A percentile compares a stretch with the other conserved stretches of the same genome.
phyloP scores from a whole-genome alignment of 2,329 filamentous ascomycete species.

The Fusarium brachygibbosum region DNA sequence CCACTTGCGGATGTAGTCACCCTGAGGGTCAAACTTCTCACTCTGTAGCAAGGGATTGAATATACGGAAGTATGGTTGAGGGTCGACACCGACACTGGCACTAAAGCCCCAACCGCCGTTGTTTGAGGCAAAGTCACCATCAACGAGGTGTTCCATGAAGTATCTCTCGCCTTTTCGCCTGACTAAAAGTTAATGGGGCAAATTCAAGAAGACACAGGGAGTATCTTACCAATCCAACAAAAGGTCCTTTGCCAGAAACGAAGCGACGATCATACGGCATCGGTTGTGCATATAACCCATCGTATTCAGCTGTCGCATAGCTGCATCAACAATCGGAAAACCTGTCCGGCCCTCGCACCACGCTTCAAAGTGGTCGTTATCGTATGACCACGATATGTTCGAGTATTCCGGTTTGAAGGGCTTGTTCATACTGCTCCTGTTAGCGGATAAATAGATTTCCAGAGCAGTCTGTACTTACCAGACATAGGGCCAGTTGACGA shows the following conservation, averaged over 20 bases:
- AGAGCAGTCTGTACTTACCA: constrained; percentile 64
- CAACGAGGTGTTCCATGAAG: constrained; percentile 85
- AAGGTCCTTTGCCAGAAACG: constrained; percentile 84
- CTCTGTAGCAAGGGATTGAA: constrained; percentile 90
- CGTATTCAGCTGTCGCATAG: constrained; percentile 81
- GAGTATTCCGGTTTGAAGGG: constrained; percentile 85
- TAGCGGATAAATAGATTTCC: background rate
- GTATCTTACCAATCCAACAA: constrained; percentile 75
- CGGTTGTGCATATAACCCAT: constrained; percentile 88
- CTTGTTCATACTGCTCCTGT: constrained; percentile 65
- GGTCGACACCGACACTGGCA: constrained; percentile 80
- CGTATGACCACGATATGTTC: constrained; percentile 85
- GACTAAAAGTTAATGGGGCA: background rate
- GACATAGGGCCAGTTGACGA: constrained; percentile 87
- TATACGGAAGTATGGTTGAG: constrained; percentile 90
- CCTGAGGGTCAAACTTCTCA: constrained; percentile 85
- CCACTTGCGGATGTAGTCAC: constrained; percentile 86
- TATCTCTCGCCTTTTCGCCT: constrained; percentile 81
- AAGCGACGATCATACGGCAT: constrained; percentile 85
- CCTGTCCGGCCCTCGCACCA: constrained; percentile 84
- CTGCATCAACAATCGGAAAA: constrained; percentile 86
- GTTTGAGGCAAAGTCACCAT: constrained; percentile 85
- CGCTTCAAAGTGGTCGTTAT: constrained; percentile 74
- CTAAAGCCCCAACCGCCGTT: constrained; percentile 72
- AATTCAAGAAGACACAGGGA: background rate